Evolutionary conservation across 1,284 basidiomycete genomes (phyloP), one percentile per base, ranked within the genome.

Genomic region (Singerocomus inundabilis): DNA sequence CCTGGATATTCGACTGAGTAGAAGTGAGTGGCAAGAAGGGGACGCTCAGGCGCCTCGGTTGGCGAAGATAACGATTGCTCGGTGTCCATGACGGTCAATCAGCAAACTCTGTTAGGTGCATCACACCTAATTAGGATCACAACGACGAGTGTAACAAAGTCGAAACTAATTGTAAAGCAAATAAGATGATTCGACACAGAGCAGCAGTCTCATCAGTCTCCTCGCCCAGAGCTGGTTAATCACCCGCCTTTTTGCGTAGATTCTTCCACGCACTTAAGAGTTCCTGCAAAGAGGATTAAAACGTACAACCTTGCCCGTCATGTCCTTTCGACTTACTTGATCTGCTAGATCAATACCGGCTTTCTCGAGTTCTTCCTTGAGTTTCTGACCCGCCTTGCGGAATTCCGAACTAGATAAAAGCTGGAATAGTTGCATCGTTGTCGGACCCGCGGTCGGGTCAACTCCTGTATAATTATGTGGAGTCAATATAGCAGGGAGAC

Each of bases 1-100:
- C 92, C 92, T 7, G 93, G 93, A 70, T 93, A 95, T 69, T 97
- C 93, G 56, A 97, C 74, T 4, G 91, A 85, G 60, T 88, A 90
- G 68, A 85, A 88, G 18, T 81, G 72, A 4, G 74, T 73, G 29
- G 79, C 73, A 8, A 87, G 82, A 9, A 93, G 74, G 6, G 79
- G 70, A 13, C 58, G 70, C 49, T 74, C 70, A 9, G 70, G 74
- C 0, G 81, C 78, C 38, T 55, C 56, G 18, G 57, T 45, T 33
- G 63, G 54, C 6, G 43, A 39, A 25, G 56, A 50, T 5, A 52
- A 43, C 5, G 54, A 21, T 40, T 51, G 55, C 15, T 45, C 33
- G 4, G 12, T 16, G 40, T 60, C 42, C 60, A 66, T 64, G 30
- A 10, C 11, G 32, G 31, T 29, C 40, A 39, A 58, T 37, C 52